Base-by-base conservation (phyloP, 306 rosid genomes). In the Prunus salicina region DNA sequence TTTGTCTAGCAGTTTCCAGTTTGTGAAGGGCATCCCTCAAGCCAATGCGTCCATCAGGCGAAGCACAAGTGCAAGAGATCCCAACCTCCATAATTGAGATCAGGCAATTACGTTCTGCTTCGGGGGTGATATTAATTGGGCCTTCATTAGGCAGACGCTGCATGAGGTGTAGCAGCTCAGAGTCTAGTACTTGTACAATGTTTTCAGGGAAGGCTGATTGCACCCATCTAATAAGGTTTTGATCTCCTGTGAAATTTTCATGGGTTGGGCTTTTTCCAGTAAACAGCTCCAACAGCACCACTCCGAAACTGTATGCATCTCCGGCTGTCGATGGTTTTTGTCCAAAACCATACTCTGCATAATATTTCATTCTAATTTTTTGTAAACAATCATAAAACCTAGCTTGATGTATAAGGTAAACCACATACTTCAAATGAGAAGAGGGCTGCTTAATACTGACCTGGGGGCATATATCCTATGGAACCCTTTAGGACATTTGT, bases 391-490 rank as follows among this genome's bases (percentile, higher is more conserved):
- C 43, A 38, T 38, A 38, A 38, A 38, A 38, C 9, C 43, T 7
- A 38, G 8, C 43, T 38, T 38, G 43, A 38, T 38, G 43, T 6
- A 38, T 38, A 38, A 38, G 9, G 43, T 38, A 38, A 38, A 38
- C 43, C 64, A 64, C 61, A 75, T 56, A 65, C 65, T 67, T 27
- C 5, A 53, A 64, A 78, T 25, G 56, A 69, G 0, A 38, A 38
- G 43, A 38, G 43, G 43, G 43, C 43, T 38, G 43, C 18, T 28
- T 62, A 62, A 41, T 28, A 1, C 67, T 62, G 2, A 90, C 96
- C 93, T 86, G 95, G 98, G 28, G 98, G 95, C 75, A 89, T 91
- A 84, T 89, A 93, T 18, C 96, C 96, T 2, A 93, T 78, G 61
- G 96, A 90, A 32, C 98, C 98, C 67, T 79, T 86, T 1, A 90